Conservation (phyloP, 148 eudicot genomes). For the Rhododendron kiyosumense region DNA sequence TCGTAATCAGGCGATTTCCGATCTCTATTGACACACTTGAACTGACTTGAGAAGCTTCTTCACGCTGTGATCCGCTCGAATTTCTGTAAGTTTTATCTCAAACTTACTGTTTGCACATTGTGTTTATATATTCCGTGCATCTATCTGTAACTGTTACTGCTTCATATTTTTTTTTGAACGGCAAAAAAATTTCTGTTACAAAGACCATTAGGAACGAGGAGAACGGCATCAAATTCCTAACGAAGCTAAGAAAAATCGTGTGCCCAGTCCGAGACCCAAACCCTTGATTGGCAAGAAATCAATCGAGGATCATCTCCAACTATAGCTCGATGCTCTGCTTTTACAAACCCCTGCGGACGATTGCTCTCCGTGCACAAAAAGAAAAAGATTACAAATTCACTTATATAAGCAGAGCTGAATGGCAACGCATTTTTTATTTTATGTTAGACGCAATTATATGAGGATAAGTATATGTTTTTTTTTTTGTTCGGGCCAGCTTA, state of each 20-base stretch:
- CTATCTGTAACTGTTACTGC: neutral
- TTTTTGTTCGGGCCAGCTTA: too few species aligned
- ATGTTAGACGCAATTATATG: neutral
- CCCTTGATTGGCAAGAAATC: too few species aligned
- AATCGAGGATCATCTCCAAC: neutral
- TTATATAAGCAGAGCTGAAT: neutral
- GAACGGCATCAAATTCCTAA: too few species aligned
- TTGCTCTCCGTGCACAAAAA: neutral
- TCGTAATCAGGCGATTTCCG: neutral
- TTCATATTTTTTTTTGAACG: neutral
- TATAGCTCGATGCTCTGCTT: neutral
- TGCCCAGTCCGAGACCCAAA: too few species aligned
- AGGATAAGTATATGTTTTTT: neutral
- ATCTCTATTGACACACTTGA: too few species aligned
- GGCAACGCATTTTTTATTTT: neutral
- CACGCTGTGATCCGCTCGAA: neutral
- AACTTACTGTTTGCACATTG: neutral
- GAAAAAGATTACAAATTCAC: neutral
- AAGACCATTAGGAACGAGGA: too few species aligned
- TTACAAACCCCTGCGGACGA: neutral
- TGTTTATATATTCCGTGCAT: neutral
- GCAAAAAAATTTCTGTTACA: too few species aligned
- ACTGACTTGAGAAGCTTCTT: neutral
- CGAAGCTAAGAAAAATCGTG: too few species aligned
- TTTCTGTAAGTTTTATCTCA: neutral